Evolutionary conservation across 768 basidiomycete genomes (phyloP).

Genomic region (Dentipellis fragilis): DNA sequence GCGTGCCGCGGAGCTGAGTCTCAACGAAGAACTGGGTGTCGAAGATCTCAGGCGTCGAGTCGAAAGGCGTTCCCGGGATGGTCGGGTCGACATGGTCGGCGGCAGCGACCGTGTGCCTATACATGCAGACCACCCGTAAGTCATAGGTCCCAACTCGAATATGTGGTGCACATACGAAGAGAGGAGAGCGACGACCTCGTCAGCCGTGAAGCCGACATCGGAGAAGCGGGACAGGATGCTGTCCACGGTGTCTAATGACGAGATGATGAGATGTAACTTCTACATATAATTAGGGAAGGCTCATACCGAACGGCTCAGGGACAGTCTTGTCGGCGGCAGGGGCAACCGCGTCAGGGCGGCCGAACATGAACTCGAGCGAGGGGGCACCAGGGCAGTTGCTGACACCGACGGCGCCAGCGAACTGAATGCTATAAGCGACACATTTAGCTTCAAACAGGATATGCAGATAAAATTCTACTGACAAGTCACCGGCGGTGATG

Average conservation of each 20-base stretch:
- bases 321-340: conserved; percentile 16
- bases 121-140: neutral
- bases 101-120: conserved; percentile 15
- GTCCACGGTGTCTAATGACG: conserved; percentile 7
- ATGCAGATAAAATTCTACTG: conserved; percentile 10
- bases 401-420: conserved; percentile 23
- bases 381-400: conserved; percentile 27
- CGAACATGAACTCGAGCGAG: conserved; percentile 22
- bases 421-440: conserved; percentile 19
- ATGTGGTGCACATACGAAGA: conserved; percentile 13
- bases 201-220: conserved; percentile 24
- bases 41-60: conserved; percentile 20
- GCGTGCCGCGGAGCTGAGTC: conserved; percentile 12
- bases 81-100: conserved; percentile 19
- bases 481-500: conserved; percentile 38
- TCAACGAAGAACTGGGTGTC: conserved; percentile 23
- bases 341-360: conserved; percentile 19
- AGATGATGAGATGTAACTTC: neutral
- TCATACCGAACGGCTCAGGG: conserved; percentile 23
- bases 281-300: neutral
- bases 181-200: conserved; percentile 26
- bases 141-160: neutral
- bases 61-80: conserved; percentile 19
- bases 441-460: neutral
- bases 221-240: conserved; percentile 22